Percentiles rank a stretch among this genome's conserved stretches.
Conservation (phyloP, 441 rosid species). For the Gossypium lobatum region DNA sequence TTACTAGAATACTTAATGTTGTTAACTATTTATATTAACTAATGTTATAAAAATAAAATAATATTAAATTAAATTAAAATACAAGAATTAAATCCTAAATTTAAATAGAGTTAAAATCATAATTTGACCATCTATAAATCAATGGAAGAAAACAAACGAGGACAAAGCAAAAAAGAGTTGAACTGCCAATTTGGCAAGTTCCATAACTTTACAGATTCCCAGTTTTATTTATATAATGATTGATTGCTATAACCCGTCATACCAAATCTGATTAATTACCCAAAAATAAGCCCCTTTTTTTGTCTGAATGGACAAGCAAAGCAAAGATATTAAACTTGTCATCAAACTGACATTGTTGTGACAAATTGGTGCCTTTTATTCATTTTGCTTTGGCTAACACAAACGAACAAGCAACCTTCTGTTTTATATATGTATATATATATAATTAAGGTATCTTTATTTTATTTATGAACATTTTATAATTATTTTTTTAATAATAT, state of each 20-base stretch:
- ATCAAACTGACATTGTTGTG: background rate
- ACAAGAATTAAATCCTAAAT: no score
- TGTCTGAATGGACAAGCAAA: background rate
- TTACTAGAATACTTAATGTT: no score
- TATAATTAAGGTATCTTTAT: no score
- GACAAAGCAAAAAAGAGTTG: background rate
- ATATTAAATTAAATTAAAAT: no score
- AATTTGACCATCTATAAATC: background rate
- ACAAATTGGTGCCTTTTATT: background rate
- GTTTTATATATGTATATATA: no score
- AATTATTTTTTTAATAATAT: no score
- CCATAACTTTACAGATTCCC: background rate
- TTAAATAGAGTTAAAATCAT: no score
- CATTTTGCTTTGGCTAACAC: background rate
- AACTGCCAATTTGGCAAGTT: background rate
- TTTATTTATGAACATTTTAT: no score
- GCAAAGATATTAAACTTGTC: background rate
- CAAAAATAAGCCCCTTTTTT: background rate
- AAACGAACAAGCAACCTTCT: background rate
- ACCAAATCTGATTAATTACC: background rate
- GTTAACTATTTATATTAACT: no score
- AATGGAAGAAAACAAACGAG: background rate
- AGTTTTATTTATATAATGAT: background rate
- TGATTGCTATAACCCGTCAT: background rate
- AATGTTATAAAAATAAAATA: no score